A percentile compares a stretch with the other conserved stretches of the same genome.
Evolutionary conservation across 192 early-diverging fungal genomes (phyloP).

Genomic region (Kappamyces sp.): DNA sequence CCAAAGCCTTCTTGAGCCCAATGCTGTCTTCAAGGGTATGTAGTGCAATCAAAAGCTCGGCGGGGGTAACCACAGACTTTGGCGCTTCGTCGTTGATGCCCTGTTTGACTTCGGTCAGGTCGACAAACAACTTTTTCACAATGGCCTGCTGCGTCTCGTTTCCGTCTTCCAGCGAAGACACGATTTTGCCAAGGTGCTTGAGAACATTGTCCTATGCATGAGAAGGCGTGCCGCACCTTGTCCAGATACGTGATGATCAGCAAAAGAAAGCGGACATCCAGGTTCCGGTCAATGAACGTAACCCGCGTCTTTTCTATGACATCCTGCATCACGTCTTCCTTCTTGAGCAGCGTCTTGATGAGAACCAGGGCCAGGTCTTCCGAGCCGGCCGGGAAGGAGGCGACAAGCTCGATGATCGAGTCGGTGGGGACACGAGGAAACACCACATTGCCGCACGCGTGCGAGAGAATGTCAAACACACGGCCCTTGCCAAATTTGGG

Average conservation of each 20-base stretch:
- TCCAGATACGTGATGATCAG: constrained; percentile 57
- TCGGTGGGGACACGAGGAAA: constrained; percentile 3
- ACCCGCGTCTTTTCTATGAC: constrained; percentile 53
- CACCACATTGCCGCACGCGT: no score
- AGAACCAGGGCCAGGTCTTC: constrained; percentile 62
- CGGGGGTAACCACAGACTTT: constrained; percentile 46
- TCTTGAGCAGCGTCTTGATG: constrained; percentile 58
- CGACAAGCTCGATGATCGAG: constrained; percentile 49
- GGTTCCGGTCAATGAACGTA: constrained; percentile 42
- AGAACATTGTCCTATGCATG: constrained; percentile 47
- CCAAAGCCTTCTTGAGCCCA: constrained; percentile 54
- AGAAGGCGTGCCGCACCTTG: constrained; percentile 39
- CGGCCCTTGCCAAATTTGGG: no score
- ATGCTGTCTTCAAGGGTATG: constrained; percentile 66
- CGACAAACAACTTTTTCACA: constrained; percentile 58
- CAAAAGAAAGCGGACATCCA: constrained; percentile 64
- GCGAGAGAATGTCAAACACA: no score
- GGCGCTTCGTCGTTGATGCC: constrained; percentile 4
- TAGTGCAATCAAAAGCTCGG: constrained; percentile 62
- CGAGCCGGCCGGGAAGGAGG: constrained; percentile 63
- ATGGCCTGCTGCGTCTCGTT: constrained; percentile 51
- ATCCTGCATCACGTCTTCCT: constrained; percentile 42
- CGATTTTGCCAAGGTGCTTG: constrained; percentile 53
- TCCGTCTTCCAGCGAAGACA: constrained; percentile 53
- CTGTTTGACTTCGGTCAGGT: constrained; percentile 40